These are phyloP conservation scores for Yamadazyma jaroonii DNA, from an alignment of 1,139 yeast species.

Conservation along the genomic window DNA sequence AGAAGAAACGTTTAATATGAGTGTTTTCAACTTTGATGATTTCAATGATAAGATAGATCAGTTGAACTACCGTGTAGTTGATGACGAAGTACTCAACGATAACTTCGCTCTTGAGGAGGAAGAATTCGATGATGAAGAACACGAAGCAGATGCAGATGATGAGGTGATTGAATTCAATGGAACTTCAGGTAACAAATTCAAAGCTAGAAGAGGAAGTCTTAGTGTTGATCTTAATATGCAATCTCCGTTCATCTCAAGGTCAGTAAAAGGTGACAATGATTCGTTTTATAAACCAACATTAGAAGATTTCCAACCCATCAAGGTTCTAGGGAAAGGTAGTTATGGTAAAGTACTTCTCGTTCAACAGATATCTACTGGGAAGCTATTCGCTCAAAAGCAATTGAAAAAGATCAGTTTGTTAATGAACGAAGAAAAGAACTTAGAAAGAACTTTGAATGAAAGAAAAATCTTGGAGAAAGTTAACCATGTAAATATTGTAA, in stretches of 20 bases:
- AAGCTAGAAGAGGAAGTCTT: conserved; percentile 14
- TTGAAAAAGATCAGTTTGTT: conserved; percentile 65
- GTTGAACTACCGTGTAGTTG: conserved; percentile 18
- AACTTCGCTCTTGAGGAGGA: neutral
- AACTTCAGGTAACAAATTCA: neutral
- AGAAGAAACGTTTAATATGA: conserved; percentile 2
- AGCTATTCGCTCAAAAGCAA: conserved; percentile 86
- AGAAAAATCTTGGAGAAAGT: conserved; percentile 42
- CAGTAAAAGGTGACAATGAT: conserved; percentile 17
- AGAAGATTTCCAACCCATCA: conserved; percentile 70
- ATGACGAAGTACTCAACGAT: conserved; percentile 6
- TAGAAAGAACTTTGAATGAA: conserved; percentile 41
- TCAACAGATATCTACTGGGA: conserved; percentile 60
- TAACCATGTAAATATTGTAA: conserved; percentile 84
- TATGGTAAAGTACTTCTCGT: conserved; percentile 88
- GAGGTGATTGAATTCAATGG: neutral
- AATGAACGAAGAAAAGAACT: conserved; percentile 40
- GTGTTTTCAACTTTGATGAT: conserved; percentile 20
- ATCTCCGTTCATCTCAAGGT: conserved; percentile 25
- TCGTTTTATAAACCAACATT: conserved; percentile 29
- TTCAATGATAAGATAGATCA: conserved; percentile 14
- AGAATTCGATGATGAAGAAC: neutral
- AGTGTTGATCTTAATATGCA: conserved; percentile 23
- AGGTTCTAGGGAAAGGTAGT: conserved; percentile 88
- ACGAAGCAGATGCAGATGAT: neutral